Percentiles rank a stretch among this genome's conserved stretches.
These are phyloP conservation scores for Fistulinella prunicolor DNA, from an alignment of 768 basidiomycete genomes.

Conservation along the genomic window DNA sequence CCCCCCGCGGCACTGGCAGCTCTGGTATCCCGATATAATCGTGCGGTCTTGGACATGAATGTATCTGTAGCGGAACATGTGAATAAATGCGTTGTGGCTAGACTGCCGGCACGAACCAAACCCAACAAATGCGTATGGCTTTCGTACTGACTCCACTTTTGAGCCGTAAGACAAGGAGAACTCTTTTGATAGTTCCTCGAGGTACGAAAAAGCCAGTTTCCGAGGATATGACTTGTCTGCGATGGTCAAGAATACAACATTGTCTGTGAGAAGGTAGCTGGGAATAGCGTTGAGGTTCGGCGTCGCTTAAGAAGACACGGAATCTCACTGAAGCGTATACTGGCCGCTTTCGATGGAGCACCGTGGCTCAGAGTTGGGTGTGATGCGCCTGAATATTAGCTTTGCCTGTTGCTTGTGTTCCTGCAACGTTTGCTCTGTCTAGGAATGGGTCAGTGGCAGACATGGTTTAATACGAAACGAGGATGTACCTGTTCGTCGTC, in stretches of 20 bases:
- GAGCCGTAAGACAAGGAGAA: slow-evolving; percentile 90
- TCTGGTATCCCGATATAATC: slow-evolving; percentile 91
- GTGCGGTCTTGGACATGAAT: slow-evolving; percentile 97
- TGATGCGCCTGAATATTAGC: slow-evolving; percentile 91
- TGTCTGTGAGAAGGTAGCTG: slow-evolving; percentile 93
- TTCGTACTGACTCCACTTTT: slow-evolving; percentile 87
- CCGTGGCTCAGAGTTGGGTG: slow-evolving; percentile 89
- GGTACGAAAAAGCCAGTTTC: slow-evolving; percentile 95
- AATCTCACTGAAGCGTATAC: slow-evolving; percentile 91
- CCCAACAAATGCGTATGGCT: slow-evolving; percentile 99
- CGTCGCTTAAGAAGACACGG: not conserved
- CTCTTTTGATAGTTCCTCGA: slow-evolving; percentile 96
- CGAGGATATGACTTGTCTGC: slow-evolving; percentile 96
- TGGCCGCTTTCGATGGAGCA: slow-evolving; percentile 96
- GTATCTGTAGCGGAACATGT: slow-evolving; percentile 61
- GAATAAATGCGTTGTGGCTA: slow-evolving; percentile 1
- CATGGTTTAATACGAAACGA: not conserved
- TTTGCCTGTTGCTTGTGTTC: slow-evolving; percentile 99
- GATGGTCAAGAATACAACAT: slow-evolving; percentile 93
- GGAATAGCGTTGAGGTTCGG: slow-evolving; percentile 9
- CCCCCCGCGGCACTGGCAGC: slow-evolving; percentile 67
- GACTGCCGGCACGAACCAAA: slow-evolving; percentile 67
- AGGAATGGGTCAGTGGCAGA: slow-evolving; percentile 7
- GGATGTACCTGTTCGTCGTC: slow-evolving; percentile 88
- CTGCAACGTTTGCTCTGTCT: slow-evolving; percentile 93